Conservation (phyloP, 306 rosid genomes). For the Carpinus fangiana region DNA sequence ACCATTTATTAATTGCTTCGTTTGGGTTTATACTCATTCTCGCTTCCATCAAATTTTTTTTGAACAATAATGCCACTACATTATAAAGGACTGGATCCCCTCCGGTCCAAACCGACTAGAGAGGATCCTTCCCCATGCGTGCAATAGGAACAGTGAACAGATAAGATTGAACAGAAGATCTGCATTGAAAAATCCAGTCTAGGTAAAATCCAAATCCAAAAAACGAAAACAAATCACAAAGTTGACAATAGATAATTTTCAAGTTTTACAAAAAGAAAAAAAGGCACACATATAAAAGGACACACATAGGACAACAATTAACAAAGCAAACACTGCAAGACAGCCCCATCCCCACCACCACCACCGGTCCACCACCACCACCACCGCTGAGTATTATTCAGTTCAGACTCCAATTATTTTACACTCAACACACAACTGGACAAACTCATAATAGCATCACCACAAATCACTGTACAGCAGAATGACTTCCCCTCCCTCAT, state of each 20-base stretch:
- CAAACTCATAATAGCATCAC: conserved; percentile 33
- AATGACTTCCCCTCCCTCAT: conserved; percentile 36
- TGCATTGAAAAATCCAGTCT: no score
- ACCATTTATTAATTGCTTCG: no score
- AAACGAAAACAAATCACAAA: neutral
- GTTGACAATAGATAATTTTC: neutral
- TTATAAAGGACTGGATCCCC: no score
- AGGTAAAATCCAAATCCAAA: no score
- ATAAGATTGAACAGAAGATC: no score
- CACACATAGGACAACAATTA: neutral
- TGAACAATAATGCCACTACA: no score
- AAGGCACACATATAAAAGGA: neutral
- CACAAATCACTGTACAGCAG: conserved; percentile 40
- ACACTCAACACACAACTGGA: conserved; percentile 35
- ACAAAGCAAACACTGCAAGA: neutral
- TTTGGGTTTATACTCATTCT: no score
- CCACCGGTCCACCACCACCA: conserved; percentile 7
- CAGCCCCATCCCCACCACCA: conserved; percentile 4
- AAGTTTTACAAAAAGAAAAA: neutral
- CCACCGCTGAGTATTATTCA: conserved; percentile 12
- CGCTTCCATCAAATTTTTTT: no score
- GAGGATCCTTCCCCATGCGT: no score
- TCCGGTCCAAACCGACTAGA: no score
- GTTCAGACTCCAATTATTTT: conserved; percentile 45
- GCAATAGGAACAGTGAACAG: no score